Evolutionary conservation across 176 grass and related monocot genomes (phyloP), one percentile per base, ranked within the genome.

Genomic region (Hyparrhenia diplandra): DNA sequence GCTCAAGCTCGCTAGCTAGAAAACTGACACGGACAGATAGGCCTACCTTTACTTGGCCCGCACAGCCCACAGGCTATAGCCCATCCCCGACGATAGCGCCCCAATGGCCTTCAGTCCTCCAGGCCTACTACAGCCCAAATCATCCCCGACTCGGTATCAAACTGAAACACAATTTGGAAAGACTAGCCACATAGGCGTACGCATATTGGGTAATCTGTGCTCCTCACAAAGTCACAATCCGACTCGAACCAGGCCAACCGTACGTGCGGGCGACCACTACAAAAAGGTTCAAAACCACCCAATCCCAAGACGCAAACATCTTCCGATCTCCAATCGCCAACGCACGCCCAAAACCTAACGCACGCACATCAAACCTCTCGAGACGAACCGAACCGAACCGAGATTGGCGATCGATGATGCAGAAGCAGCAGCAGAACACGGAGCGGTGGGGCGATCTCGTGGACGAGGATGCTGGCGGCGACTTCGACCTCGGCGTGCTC

Each of bases 391-490:
- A n/a, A 60, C 0, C 2, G 57, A 60, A 11, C 12, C 23, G 46
- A 10, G 20, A 5, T 3, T 0, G 1, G 5, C 54, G 39, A n/a
- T n/a, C n/a, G n/a, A 46, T 63, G 69, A 65, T 71, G 62, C 85
- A 83, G 69, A 43, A 71, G 77, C 92, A n/a, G n/a, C n/a, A 97
- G 72, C 65, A 23, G 17, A 32, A 32, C 23, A 70, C 67, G 39
- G 67, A 45, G 1, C 80, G 85, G 41, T 97, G 94, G 94, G 90
- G 90, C 6, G 94, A 96, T 51, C 90, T 96, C 39, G 85, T 92
- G 32, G 94, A 97, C 76, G 94, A 97, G 39, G 84, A 81, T 16
- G 90, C 81, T n/a, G n/a, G n/a, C 9, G 80, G 55, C n/a, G 94
- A 97, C 82, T 78, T 97, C 16, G 89, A 94, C 79, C 91, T 97